These are phyloP conservation scores for Phytophthora pini DNA, from an alignment of 352 stramenopile species.

Conservation along the genomic window DNA sequence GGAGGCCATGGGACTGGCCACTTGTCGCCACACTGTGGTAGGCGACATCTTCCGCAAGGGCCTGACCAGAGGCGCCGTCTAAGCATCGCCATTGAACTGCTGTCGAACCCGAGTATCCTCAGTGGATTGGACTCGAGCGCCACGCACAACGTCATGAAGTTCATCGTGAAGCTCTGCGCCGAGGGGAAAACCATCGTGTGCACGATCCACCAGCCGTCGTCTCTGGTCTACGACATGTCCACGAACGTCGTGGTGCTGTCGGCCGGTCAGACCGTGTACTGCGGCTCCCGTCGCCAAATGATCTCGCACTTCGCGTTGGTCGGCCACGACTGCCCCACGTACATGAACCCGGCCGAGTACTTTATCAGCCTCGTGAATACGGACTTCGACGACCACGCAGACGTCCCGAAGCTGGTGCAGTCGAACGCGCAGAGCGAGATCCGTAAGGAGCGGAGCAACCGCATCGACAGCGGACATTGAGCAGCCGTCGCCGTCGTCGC, in stretches of 20 bases:
- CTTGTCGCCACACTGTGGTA: conserved; percentile 64
- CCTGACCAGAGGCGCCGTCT: too few species aligned
- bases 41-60: too few species aligned
- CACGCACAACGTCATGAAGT: conserved; percentile 14
- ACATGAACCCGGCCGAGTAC: too few species aligned
- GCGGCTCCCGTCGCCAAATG: too few species aligned
- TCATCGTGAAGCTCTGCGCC: conserved; percentile 22
- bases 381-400: conserved; percentile 10
- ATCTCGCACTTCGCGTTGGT: too few species aligned
- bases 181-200: conserved; percentile 70
- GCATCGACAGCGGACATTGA: conserved; percentile 30
- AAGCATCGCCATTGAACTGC: too few species aligned
- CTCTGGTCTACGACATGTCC: conserved; percentile 43
- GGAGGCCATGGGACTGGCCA: conserved; percentile 55
- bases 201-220: conserved; percentile 92
- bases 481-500: conserved; percentile 24
- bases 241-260: conserved; percentile 16
- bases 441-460: conserved; percentile 7
- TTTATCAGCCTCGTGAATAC: too few species aligned
- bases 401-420: conserved; percentile 33
- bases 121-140: too few species aligned
- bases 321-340: too few species aligned
- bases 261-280: too few species aligned
- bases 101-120: too few species aligned
- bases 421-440: conserved; percentile 26